phyloP scores from a whole-genome alignment of 2,329 filamentous ascomycete species.

The Sclerotinia trifoliorum region DNA sequence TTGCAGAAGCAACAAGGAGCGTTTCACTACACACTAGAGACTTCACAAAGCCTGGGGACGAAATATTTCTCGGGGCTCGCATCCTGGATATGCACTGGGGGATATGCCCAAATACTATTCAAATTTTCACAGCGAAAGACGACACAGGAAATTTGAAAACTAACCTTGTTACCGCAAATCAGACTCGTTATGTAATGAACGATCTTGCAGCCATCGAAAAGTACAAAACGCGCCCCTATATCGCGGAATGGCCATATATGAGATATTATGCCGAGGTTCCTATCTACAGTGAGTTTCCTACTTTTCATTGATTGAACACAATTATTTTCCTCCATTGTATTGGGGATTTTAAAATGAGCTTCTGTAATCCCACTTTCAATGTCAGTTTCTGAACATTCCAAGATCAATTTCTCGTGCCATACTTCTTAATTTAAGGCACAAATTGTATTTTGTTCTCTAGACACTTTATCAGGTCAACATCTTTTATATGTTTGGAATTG shows the following conservation, averaged over 20 bases:
- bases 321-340: not conserved
- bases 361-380: too few species aligned
- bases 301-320: not conserved
- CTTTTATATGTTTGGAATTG: too few species aligned
- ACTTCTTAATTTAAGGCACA: not conserved
- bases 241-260: slow-evolving; percentile 30
- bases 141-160: slow-evolving; percentile 23
- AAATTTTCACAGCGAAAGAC: slow-evolving; percentile 29
- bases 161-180: slow-evolving; percentile 24
- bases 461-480: not conserved
- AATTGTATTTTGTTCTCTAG: not conserved
- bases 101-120: slow-evolving; percentile 31
- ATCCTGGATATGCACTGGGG: slow-evolving; percentile 28
- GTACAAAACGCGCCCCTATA: slow-evolving; percentile 29
- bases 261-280: slow-evolving; percentile 36
- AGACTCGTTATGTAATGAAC: slow-evolving; percentile 29
- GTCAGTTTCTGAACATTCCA: not conserved
- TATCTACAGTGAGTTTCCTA: slow-evolving; percentile 25
- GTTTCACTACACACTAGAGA: slow-evolving; percentile 27
- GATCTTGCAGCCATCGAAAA: slow-evolving; percentile 29
- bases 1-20: slow-evolving; percentile 32
- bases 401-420: too few species aligned
- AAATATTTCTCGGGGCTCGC: slow-evolving; percentile 29
- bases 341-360: not conserved
- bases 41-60: slow-evolving; percentile 24